A percentile compares a stretch with the other conserved stretches of the same genome.
Conservation (phyloP, 805 yeast species). For the Cyberlindnera sargentensis region DNA sequence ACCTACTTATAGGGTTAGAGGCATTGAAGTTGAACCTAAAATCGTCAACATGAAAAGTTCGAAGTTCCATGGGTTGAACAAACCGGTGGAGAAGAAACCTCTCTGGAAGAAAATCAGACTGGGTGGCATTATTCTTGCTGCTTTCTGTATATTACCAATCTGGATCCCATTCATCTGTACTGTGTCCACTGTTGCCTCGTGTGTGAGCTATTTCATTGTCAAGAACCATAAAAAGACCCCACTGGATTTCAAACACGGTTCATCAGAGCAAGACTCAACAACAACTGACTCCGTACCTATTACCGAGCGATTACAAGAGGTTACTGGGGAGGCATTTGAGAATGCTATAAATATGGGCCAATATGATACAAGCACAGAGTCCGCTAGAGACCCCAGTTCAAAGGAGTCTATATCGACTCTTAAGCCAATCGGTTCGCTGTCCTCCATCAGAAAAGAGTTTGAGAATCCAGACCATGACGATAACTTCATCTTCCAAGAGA, state of each 20-base stretch:
- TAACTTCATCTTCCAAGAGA: slow-evolving; percentile 15
- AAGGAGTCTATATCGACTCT: background rate
- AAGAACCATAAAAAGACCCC: slow-evolving; percentile 24
- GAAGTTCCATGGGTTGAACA: slow-evolving; percentile 3
- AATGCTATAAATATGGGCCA: slow-evolving; percentile 19
- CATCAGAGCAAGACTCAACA: background rate
- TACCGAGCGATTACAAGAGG: slow-evolving; percentile 19
- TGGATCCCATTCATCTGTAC: slow-evolving; percentile 44
- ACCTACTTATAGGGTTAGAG: slow-evolving; percentile 29
- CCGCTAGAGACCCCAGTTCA: slow-evolving; percentile 2
- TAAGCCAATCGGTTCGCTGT: background rate
- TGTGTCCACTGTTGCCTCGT: slow-evolving; percentile 26
- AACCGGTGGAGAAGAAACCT: slow-evolving; percentile 6
- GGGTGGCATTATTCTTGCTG: slow-evolving; percentile 16
- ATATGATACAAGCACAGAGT: slow-evolving; percentile 15
- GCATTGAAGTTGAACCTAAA: slow-evolving; percentile 34
- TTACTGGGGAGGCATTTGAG: slow-evolving; percentile 20
- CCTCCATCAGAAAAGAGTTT: slow-evolving; percentile 2
- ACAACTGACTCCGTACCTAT: background rate
- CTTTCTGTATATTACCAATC: slow-evolving; percentile 32
- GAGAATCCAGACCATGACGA: slow-evolving; percentile 9
- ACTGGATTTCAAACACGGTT: slow-evolving; percentile 5
- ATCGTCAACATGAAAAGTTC: slow-evolving; percentile 44
- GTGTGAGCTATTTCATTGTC: slow-evolving; percentile 34
- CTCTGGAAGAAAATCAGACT: slow-evolving; percentile 18